Percentiles rank a stretch among this genome's conserved stretches.
Evolutionary conservation across 805 yeast species (phyloP).

Genomic region (Hanseniaspora lindneri): DNA sequence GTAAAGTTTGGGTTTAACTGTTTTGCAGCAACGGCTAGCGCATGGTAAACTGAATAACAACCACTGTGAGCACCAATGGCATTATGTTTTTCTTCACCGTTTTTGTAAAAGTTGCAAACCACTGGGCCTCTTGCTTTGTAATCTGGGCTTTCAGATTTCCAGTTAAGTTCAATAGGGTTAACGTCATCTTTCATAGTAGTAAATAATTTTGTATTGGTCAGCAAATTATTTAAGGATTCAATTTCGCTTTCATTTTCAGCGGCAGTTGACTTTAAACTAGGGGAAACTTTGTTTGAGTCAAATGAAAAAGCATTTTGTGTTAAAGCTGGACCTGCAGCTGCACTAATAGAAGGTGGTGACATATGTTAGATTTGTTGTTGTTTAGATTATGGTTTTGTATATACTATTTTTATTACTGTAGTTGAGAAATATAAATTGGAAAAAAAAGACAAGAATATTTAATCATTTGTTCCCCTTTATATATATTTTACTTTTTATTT

Average conservation of each 20-base stretch:
- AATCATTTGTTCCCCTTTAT: no score
- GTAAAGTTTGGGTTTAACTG: slow-evolving; percentile 41
- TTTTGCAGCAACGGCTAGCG: slow-evolving; percentile 50
- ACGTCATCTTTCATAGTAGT: slow-evolving; percentile 46
- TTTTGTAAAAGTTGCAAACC: slow-evolving; percentile 40
- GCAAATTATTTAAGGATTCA: not conserved
- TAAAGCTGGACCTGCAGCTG: slow-evolving; percentile 6
- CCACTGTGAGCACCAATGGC: slow-evolving; percentile 58
- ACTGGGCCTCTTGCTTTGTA: slow-evolving; percentile 41
- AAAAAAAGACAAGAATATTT: no score
- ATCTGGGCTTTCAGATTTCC: slow-evolving; percentile 42
- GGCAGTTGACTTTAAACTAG: slow-evolving; percentile 15
- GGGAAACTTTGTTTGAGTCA: not conserved
- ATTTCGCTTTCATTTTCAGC: slow-evolving; percentile 19
- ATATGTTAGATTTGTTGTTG: slow-evolving; percentile 6
- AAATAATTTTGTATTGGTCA: slow-evolving; percentile 21
- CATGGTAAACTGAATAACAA: slow-evolving; percentile 52
- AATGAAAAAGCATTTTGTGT: not conserved
- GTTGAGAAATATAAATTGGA: no score
- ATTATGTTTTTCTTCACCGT: slow-evolving; percentile 44
- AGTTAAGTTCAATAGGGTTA: slow-evolving; percentile 38
- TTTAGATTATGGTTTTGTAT: no score
- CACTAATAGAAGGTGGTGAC: slow-evolving; percentile 17
- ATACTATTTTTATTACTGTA: no score
- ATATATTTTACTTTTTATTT: no score